Percentiles rank a stretch among this genome's conserved stretches.
phyloP scores from a whole-genome alignment of 108 stramenopile species.

The Pseudonitzschia pungens region DNA sequence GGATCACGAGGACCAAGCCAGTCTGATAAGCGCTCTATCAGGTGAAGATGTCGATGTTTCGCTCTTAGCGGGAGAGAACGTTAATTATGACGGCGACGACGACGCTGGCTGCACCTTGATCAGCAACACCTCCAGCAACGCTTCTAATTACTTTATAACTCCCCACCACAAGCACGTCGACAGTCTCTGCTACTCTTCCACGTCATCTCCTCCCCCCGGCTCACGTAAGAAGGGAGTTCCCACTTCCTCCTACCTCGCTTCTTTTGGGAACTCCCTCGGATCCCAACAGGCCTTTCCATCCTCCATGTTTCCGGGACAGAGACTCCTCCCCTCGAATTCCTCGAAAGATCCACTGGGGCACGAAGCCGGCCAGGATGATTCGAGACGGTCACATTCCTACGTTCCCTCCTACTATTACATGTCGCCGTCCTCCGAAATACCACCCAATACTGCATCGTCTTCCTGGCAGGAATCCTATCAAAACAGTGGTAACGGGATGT shows the following conservation, averaged over 20 bases:
- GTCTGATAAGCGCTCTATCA: not conserved
- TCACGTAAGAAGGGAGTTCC: not conserved
- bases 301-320: constrained; percentile 8
- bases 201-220: not conserved
- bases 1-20: not conserved
- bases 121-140: not conserved
- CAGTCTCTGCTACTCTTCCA: not conserved
- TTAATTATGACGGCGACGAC: not conserved
- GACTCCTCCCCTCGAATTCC: not conserved
- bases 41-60: not conserved
- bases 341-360: not conserved
- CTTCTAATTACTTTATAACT: not conserved
- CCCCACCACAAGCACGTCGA: not conserved
- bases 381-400: constrained; percentile 34
- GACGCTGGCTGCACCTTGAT: not conserved
- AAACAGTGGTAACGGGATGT: no score
- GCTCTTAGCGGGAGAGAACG: not conserved
- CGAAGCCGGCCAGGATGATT: not conserved
- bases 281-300: not conserved
- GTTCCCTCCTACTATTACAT: constrained; percentile 21
- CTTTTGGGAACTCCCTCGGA: not conserved
- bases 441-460: not conserved
- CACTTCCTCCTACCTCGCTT: not conserved
- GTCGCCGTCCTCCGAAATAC: constrained; percentile 20
- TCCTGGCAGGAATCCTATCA: no score